phyloP scores from a whole-genome alignment of 345 rosid genomes.

The Luvunga scandens region DNA sequence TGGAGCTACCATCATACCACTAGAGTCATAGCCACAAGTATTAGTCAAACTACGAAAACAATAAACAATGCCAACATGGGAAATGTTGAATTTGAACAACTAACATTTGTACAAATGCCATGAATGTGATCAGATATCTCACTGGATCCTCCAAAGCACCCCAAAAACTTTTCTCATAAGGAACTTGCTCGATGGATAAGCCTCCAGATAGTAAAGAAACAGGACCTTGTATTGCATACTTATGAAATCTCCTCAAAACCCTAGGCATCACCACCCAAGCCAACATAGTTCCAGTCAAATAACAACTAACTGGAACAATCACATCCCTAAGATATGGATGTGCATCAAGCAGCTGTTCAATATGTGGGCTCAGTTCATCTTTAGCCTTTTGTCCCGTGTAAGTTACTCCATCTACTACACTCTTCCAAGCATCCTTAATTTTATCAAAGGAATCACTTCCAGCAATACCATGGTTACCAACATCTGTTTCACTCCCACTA shows the following conservation, averaged over 20 bases:
- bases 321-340: conserved; percentile 65
- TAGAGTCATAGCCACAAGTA: conserved; percentile 29
- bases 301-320: conserved; percentile 55
- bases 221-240: conserved; percentile 49
- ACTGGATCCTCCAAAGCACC: conserved; percentile 91
- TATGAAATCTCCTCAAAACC: conserved; percentile 70
- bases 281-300: conserved; percentile 55
- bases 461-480: conserved; percentile 23
- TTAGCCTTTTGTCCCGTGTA: conserved; percentile 56
- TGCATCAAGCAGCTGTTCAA: conserved; percentile 55
- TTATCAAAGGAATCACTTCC: conserved; percentile 57
- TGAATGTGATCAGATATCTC: conserved; percentile 71
- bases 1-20: conserved; percentile 88
- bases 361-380: conserved; percentile 57
- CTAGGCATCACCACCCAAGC: conserved; percentile 92
- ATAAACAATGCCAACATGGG: not conserved
- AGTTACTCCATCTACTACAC: conserved; percentile 40
- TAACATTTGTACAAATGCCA: conserved; percentile 82
- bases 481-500: conserved; percentile 33
- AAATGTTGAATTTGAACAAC: conserved; percentile 18
- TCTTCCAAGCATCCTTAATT: conserved; percentile 54
- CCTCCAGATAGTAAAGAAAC: conserved; percentile 48
- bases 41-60: not conserved
- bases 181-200: conserved; percentile 37
- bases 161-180: conserved; percentile 83